Evolutionary conservation across 768 basidiomycete genomes (phyloP), one percentile per base, ranked within the genome.

Genomic region (Coprinellus micaceus): DNA sequence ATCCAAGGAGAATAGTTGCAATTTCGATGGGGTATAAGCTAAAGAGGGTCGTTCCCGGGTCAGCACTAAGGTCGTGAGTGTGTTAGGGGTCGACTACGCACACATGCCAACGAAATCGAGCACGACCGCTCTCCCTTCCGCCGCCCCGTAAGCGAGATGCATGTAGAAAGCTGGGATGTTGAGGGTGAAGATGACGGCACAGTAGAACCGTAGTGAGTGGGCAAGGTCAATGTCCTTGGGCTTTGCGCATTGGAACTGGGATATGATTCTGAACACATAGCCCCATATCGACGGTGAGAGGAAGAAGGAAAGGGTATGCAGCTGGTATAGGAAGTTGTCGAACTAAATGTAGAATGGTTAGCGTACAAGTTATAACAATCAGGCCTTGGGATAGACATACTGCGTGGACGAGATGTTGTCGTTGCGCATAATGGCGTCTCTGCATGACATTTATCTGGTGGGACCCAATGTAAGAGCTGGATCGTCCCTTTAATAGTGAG

Each of bases 51-150:
- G 46, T 21, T 26, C 12, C 49, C 33, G 29, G 25, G 39, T 56
- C 40, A 56, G 52, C 39, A 50, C 6, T 3, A n/a, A 36, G 12
- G n/a, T n/a, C n/a, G n/a, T n/a, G n/a, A n/a, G n/a, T n/a, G n/a
- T n/a, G n/a, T n/a, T n/a, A n/a, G n/a, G n/a, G n/a, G n/a, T 33
- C 33, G 13, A n/a, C 15, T 45, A 77, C 85, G 49, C 62, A 91
- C 90, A 82, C 76, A 84, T 77, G 53, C 90, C 89, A 56, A 91
- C 80, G 64, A 91, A 91, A 67, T 91, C 89, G 58, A 92, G 81
- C 30, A 92, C 69, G 63, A 90, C 70, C 10, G 81, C 74, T 61
- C 84, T 77, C n/a, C 83, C 82, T 54, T 85, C 79, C 26, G 76
- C 67, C 52, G 81, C 71, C 4, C 81, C 80, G 37, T 76, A 68